Percentiles rank a stretch among this genome's conserved stretches.
Evolutionary conservation across 768 basidiomycete species (phyloP).

Genomic region (Russula dissimulans): DNA sequence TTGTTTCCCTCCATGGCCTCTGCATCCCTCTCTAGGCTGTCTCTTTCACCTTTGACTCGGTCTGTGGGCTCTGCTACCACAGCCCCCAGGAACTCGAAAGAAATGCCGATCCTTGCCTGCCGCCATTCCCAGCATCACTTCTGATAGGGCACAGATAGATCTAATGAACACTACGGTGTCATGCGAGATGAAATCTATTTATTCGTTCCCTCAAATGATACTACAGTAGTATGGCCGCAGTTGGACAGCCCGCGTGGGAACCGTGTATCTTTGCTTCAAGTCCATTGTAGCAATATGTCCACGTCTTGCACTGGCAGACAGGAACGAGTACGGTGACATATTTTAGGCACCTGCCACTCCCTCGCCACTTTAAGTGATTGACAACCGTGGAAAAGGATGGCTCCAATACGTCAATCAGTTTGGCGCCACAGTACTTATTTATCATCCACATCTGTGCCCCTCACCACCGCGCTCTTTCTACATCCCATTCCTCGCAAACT

Average conservation of each 20-base stretch:
- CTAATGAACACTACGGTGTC: no score
- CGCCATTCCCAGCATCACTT: no score
- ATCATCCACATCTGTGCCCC: neutral
- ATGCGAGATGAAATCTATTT: neutral
- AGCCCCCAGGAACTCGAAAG: no score
- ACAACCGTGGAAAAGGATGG: neutral
- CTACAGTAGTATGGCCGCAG: neutral
- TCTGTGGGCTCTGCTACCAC: no score
- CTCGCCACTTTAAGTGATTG: neutral
- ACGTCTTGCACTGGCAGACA: neutral
- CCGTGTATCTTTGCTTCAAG: neutral
- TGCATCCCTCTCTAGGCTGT: no score
- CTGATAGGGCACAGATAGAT: no score
- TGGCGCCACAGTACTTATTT: no score
- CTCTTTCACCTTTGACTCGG: no score
- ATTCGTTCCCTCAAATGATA: neutral
- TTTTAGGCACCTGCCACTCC: neutral
- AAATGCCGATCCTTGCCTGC: no score
- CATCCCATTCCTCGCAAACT: neutral
- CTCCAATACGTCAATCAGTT: neutral
- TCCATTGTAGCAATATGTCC: neutral
- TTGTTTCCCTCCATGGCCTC: no score
- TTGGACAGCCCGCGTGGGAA: neutral
- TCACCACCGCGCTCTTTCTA: neutral
- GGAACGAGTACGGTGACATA: neutral